Conservation (phyloP, 129 eudicot species). For the Pittosporum tobira region DNA sequence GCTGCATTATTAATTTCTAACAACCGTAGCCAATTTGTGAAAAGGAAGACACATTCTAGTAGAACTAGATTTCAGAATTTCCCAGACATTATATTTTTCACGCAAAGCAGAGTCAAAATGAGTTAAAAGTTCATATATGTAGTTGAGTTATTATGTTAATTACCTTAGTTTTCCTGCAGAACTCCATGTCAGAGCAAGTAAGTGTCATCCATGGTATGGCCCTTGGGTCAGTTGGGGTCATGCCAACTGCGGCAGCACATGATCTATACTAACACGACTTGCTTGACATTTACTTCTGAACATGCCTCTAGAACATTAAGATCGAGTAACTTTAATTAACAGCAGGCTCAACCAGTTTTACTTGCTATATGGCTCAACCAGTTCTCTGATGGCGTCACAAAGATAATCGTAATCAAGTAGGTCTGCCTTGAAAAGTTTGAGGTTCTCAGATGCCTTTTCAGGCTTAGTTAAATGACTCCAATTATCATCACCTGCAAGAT, state of each 20-base stretch:
- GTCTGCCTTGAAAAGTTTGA: constrained; percentile 67
- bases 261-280: constrained; percentile 63
- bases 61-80: too few species aligned
- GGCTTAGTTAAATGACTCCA: constrained; percentile 50
- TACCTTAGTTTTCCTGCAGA: constrained; percentile 61
- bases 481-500: constrained; percentile 47
- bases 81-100: neutral
- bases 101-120: neutral
- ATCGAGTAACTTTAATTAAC: constrained; percentile 69
- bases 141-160: neutral
- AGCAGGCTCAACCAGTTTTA: constrained; percentile 74
- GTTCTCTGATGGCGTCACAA: constrained; percentile 47
- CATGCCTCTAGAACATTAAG: constrained; percentile 76
- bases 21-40: too few species aligned
- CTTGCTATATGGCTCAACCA: constrained; percentile 71
- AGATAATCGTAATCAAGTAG: constrained; percentile 62
- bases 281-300: constrained; percentile 52
- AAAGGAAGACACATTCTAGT: too few species aligned
- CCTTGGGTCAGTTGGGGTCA: constrained; percentile 55
- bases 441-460: constrained; percentile 54
- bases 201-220: constrained; percentile 49
- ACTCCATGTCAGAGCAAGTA: constrained; percentile 76
- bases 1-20: too few species aligned
- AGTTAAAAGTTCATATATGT: neutral
- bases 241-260: constrained; percentile 43